Percentiles rank a stretch among this genome's conserved stretches.
Evolutionary conservation across 2,329 filamentous ascomycete species (phyloP).

Genomic region (Ophiostoma ulmi): DNA sequence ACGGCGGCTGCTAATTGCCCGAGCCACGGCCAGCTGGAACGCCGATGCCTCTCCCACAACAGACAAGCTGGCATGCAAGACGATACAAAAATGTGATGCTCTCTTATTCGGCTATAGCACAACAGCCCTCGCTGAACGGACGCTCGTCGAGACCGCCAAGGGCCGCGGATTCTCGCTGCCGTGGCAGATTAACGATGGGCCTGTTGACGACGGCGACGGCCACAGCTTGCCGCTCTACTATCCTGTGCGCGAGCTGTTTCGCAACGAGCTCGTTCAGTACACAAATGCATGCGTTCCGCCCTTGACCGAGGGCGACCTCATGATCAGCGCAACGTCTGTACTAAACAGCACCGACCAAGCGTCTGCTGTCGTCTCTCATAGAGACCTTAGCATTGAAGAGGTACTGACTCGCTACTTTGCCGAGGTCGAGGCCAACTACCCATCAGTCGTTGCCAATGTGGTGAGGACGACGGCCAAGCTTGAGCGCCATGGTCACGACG

Average conservation of each 20-base stretch:
- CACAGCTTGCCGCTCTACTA: constrained; percentile 55
- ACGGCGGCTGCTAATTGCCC: constrained; percentile 63
- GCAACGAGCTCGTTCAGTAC: constrained; percentile 71
- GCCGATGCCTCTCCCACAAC: neutral
- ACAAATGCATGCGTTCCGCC: constrained; percentile 47
- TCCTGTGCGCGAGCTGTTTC: constrained; percentile 78
- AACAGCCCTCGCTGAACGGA: constrained; percentile 78
- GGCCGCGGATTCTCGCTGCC: constrained; percentile 80
- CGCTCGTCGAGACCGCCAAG: constrained; percentile 83
- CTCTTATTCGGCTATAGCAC: constrained; percentile 83
- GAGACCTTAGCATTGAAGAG: constrained; percentile 82
- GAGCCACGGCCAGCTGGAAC: constrained; percentile 40
- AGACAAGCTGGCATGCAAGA: constrained; percentile 37
- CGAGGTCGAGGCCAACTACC: constrained; percentile 78
- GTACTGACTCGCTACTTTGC: constrained; percentile 86
- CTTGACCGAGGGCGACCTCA: constrained; percentile 26
- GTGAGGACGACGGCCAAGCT: constrained; percentile 87
- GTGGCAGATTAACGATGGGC: constrained; percentile 74
- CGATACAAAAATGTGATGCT: constrained; percentile 50
- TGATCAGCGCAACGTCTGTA: constrained; percentile 35
- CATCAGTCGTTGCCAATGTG: constrained; percentile 90
- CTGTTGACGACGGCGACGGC: constrained; percentile 26
- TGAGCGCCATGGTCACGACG: constrained; percentile 36
- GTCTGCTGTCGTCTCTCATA: constrained; percentile 54
- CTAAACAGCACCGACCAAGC: constrained; percentile 8